Evolutionary conservation across 2,329 filamentous ascomycete genomes (phyloP).

Genomic region (Ceratocystis lukuohia): DNA sequence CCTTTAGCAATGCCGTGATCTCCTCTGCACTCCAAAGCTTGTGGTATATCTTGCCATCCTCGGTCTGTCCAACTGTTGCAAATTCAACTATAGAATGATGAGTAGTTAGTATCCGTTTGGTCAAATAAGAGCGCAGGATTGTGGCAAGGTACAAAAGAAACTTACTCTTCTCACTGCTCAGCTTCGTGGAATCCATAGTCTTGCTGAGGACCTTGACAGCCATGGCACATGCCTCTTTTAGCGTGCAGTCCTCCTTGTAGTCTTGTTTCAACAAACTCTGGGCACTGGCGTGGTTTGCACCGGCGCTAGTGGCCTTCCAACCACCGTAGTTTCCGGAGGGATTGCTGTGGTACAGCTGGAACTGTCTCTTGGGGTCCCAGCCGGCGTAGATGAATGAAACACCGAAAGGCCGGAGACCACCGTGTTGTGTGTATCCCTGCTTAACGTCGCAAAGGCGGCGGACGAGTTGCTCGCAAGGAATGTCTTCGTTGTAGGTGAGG

Average conservation of each 20-base stretch:
- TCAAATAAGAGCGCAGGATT: constrained; percentile 24
- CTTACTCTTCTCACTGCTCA: constrained; percentile 98
- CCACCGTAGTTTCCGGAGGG: constrained; percentile 97
- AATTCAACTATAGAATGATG: constrained; percentile 62
- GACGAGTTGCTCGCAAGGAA: constrained; percentile 96
- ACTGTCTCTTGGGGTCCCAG: constrained; percentile 89
- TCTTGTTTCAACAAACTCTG: constrained; percentile 97
- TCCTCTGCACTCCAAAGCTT: constrained; percentile 94
- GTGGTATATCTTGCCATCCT: constrained; percentile 94
- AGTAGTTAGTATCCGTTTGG: constrained; percentile 18
- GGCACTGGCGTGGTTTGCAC: constrained; percentile 94
- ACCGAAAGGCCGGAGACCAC: constrained; percentile 93
- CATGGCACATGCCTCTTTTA: constrained; percentile 93
- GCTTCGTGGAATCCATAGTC: constrained; percentile 98
- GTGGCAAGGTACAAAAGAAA: constrained; percentile 21
- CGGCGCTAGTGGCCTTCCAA: constrained; percentile 97
- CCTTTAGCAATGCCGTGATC: constrained; percentile 84
- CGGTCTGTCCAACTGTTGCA: constrained; percentile 90
- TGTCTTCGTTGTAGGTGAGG: constrained; percentile 98
- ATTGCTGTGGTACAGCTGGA: constrained; percentile 98
- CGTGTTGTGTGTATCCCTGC: constrained; percentile 98
- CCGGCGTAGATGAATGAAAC: constrained; percentile 99
- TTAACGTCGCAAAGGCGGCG: constrained; percentile 94
- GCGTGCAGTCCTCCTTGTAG: constrained; percentile 94
- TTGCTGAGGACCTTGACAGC: constrained; percentile 99